Evolutionary conservation across 768 basidiomycete genomes (phyloP).

Genomic region (Trichaptum fuscoviolaceum): DNA sequence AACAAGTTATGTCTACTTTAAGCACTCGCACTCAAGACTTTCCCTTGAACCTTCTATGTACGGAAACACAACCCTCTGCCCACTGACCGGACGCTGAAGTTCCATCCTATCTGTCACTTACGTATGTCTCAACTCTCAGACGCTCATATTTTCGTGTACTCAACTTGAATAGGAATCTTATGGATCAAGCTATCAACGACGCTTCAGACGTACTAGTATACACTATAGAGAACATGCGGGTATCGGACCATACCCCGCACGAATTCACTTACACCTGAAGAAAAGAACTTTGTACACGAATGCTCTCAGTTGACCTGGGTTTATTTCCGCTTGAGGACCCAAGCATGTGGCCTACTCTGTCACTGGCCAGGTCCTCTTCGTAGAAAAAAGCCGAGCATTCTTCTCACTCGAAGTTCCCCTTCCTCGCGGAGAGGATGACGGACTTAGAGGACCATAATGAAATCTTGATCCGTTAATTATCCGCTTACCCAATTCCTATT

Average conservation of each 20-base stretch:
- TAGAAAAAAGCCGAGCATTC: neutral
- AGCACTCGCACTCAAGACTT: no score
- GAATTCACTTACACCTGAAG: neutral
- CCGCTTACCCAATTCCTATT: neutral
- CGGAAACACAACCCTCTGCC: no score
- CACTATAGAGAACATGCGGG: neutral
- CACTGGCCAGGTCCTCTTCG: neutral
- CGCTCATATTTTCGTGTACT: neutral
- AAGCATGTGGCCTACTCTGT: neutral
- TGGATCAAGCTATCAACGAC: neutral
- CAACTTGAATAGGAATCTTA: neutral
- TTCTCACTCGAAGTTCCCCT: neutral
- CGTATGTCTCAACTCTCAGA: neutral
- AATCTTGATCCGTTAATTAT: constrained; percentile 1
- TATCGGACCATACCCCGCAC: neutral
- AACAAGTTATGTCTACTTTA: no score
- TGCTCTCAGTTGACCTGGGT: neutral
- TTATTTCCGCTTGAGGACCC: neutral
- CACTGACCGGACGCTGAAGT: neutral
- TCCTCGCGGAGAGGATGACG: neutral
- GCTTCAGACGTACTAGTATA: neutral
- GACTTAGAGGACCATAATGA: neutral
- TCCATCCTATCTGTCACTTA: neutral
- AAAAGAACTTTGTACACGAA: neutral
- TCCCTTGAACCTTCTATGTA: no score